phyloP scores from a whole-genome alignment of 345 rosid genomes.

The Citrus reticulata region DNA sequence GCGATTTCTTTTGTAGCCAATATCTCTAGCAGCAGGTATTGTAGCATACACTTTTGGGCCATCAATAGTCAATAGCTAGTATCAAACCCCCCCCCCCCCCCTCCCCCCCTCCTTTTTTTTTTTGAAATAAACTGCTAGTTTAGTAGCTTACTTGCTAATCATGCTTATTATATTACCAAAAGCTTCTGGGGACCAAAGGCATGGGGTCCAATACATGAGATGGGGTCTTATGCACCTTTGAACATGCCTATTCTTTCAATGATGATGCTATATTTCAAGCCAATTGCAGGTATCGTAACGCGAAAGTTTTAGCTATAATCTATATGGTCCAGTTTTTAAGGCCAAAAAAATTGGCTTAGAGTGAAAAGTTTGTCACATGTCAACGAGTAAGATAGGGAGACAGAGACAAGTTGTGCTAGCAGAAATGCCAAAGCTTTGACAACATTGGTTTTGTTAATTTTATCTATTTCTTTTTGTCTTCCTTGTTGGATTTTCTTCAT shows the following conservation, averaged over 20 bases:
- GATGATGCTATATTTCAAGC: constrained; percentile 10
- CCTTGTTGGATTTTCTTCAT: constrained; percentile 21
- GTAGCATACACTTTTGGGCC: constrained; percentile 1
- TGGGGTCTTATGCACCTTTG: constrained; percentile 2
- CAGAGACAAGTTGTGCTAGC: constrained; percentile 47
- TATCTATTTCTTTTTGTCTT: constrained; percentile 32
- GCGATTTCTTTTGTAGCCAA: constrained; percentile 13
- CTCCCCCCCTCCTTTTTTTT: background rate
- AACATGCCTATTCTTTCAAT: constrained; percentile 14
- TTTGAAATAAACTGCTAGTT: background rate
- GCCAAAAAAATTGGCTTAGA: constrained; percentile 17
- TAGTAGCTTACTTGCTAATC: background rate
- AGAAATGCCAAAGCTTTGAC: constrained; percentile 36
- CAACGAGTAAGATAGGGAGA: constrained; percentile 38
- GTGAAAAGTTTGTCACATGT: constrained; percentile 33
- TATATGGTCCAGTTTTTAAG: constrained; percentile 21
- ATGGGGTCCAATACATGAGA: constrained; percentile 24
- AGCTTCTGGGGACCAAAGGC: constrained; percentile 32
- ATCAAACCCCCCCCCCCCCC: background rate
- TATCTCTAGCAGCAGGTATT: constrained; percentile 18
- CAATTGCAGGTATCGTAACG: constrained; percentile 8
- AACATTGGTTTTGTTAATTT: constrained; percentile 13
- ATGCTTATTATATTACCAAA: background rate
- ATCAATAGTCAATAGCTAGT: background rate
- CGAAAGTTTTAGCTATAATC: background rate